Percentiles rank a stretch among this genome's conserved stretches.
Conservation (phyloP, 2,329 filamentous ascomycete genomes). For the Intubia oerlemansii region DNA sequence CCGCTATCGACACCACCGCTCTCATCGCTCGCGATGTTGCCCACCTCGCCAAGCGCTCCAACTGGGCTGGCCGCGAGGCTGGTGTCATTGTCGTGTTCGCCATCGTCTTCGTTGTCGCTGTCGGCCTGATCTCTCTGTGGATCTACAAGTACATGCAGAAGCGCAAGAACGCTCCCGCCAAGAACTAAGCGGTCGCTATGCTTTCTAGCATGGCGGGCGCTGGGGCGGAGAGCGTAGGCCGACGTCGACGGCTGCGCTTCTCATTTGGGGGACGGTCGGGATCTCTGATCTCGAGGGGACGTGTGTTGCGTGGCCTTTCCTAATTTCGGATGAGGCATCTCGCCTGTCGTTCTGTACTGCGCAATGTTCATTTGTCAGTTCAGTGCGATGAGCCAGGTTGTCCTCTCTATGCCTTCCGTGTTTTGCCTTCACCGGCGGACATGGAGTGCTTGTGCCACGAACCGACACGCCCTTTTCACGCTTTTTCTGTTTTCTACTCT, state of each 20-base stretch:
- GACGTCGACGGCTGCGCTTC: neutral
- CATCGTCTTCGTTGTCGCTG: slow-evolving; percentile 33
- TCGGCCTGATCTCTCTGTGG: slow-evolving; percentile 27
- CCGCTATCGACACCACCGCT: slow-evolving; percentile 12
- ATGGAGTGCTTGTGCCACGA: too few relatives aligned
- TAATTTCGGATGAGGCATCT: slow-evolving; percentile 4
- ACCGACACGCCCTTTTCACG: too few relatives aligned
- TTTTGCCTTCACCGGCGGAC: too few relatives aligned
- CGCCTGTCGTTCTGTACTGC: too few relatives aligned
- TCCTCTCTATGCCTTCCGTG: too few relatives aligned
- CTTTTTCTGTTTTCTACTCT: too few relatives aligned
- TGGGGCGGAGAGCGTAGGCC: neutral
- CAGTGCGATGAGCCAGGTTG: too few relatives aligned
- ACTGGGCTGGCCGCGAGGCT: slow-evolving; percentile 34
- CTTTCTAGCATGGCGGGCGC: neutral
- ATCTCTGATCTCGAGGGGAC: slow-evolving; percentile 1
- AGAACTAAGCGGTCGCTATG: slow-evolving; percentile 1
- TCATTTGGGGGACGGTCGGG: neutral
- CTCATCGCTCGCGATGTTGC: slow-evolving; percentile 14
- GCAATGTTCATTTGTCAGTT: too few relatives aligned
- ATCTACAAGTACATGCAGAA: slow-evolving; percentile 15
- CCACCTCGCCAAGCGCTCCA: slow-evolving; percentile 31
- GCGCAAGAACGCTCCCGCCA: slow-evolving; percentile 11
- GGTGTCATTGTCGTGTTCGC: slow-evolving; percentile 41
- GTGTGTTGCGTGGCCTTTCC: slow-evolving; percentile 5